A percentile compares a stretch with the other conserved stretches of the same genome.
Conservation (phyloP, 345 rosid species). For the Eucalyptus sp. region DNA sequence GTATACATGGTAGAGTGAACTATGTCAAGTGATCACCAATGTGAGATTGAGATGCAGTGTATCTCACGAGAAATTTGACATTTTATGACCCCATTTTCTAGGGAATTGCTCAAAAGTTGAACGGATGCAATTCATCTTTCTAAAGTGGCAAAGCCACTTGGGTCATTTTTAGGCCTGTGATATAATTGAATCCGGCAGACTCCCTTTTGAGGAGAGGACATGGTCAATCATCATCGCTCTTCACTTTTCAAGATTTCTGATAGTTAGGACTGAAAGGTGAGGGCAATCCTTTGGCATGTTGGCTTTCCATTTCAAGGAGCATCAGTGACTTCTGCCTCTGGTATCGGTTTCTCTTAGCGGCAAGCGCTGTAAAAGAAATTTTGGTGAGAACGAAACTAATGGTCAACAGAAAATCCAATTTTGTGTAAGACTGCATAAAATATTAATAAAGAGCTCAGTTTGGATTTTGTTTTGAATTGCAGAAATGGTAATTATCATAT, state of each 20-base stretch:
- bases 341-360: constrained; percentile 32
- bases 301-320: constrained; percentile 37
- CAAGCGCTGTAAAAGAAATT: constrained; percentile 15
- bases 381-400: background rate
- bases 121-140: background rate
- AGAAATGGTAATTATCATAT: background rate
- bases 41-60: background rate
- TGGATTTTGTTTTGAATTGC: background rate
- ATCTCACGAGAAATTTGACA: background rate
- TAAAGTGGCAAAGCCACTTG: background rate
- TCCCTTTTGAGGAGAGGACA: background rate
- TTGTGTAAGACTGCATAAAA: background rate
- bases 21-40: background rate
- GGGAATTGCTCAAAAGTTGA: background rate
- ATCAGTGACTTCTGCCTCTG: constrained; percentile 39
- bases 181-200: background rate
- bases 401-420: background rate
- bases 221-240: background rate
- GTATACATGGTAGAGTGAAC: background rate
- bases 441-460: background rate
- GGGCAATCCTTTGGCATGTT: constrained; percentile 29
- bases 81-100: background rate
- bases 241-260: background rate
- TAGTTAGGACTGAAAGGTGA: constrained; percentile 8
- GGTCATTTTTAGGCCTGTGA: background rate